Evolutionary conservation across 306 rosid species (phyloP).

Genomic region (Quercus gilva): DNA sequence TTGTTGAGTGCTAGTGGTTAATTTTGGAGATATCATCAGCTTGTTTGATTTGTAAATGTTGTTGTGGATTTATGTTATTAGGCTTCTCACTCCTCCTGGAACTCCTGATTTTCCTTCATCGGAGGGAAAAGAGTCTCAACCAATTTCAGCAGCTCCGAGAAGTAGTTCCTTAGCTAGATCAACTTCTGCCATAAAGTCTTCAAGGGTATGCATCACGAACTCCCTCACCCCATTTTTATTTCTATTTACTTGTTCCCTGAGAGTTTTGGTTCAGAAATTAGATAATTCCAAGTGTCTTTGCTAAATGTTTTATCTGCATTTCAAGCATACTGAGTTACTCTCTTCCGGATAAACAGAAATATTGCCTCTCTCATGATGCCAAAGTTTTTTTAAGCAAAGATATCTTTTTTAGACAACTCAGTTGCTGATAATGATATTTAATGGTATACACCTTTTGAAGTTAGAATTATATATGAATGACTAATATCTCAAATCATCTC

Average conservation of each 20-base stretch:
- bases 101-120: conserved; percentile 78
- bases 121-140: conserved; percentile 55
- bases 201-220: conserved; percentile 55
- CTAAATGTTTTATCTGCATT: not conserved
- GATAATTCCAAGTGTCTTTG: not conserved
- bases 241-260: conserved; percentile 12
- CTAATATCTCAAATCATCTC: conserved; percentile 16
- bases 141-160: conserved; percentile 49
- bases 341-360: not conserved
- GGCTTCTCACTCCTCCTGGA: conserved; percentile 99
- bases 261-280: not conserved
- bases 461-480: not conserved
- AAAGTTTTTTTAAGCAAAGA: not conserved
- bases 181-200: conserved; percentile 66
- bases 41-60: conserved; percentile 11
- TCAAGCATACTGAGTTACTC: not conserved
- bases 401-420: not conserved
- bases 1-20: not conserved
- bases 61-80: conserved; percentile 28
- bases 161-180: conserved; percentile 57
- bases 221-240: conserved; percentile 9
- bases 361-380: not conserved
- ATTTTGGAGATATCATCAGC: not conserved
- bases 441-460: not conserved
- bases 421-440: not conserved